Evolutionary conservation across 352 stramenopile genomes (phyloP), one percentile per base, ranked within the genome.

Genomic region (Phytopythium aichiense): DNA sequence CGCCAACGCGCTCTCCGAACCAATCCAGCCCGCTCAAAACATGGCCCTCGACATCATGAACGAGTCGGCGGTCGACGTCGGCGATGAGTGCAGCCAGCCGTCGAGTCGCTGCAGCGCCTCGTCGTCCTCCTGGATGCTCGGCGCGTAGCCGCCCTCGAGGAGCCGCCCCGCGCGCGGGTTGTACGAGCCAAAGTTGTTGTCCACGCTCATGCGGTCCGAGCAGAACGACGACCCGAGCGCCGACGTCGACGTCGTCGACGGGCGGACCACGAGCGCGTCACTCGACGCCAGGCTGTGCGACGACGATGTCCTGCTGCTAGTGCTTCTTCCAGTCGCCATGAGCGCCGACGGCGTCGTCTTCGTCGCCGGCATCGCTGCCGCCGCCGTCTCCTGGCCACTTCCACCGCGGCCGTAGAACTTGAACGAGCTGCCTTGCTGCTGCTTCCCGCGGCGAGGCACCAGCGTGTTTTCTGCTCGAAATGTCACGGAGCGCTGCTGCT

Each of bases 111-210:
- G 58, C 61, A 90, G 68, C n/a, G 64, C 81, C 62, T 89, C 79
- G 25, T 86, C 78, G 61, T 91, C 74, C 56, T 89, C 82, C 60
- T 84, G 69, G 64, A 91, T 88, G 66, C 78, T 87, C 42, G 74
- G 71, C 18, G 79, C 66, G 68, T 78, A 84, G 53, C 53, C 70
- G 58, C 68, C 72, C 23, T 85, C 76, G 37, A 83, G 72, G 33
- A 81, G 68, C 42, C 72, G 62, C 6, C 62, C 49, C n/a, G 64
- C 63, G 54, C 73, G 69, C 31, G 74, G 77, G 68, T 91, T 89
- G 60, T 81, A 70, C 58, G 79, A 89, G 16, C 79, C 79, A 40
- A 81, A 85, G 66, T 92, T 89, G 53, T 81, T 87, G 64, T 92
- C 82, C 33, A 92, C 66, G 58, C 82, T 92, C 70, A 88, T 73